A percentile compares a stretch with the other conserved stretches of the same genome.
These are phyloP conservation scores for Abelmoschus esculentus DNA, from an alignment of 345 rosid species.

Conservation along the genomic window DNA sequence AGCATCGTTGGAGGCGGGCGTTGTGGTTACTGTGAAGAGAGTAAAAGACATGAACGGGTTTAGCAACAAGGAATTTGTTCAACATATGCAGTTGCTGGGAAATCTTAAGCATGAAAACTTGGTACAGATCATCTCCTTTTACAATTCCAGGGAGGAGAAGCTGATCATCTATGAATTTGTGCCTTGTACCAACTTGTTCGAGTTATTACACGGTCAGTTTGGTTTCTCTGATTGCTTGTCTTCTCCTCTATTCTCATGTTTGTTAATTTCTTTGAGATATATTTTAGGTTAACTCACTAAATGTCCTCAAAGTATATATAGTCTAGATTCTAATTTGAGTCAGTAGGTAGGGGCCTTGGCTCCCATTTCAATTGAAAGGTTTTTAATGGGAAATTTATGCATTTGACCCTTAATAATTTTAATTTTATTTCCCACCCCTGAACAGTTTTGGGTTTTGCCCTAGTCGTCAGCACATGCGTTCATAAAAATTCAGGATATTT, in stretches of 20 bases:
- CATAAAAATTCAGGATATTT: too few relatives aligned
- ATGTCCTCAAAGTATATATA: too few relatives aligned
- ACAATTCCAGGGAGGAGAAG: constrained; percentile 47
- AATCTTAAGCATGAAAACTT: constrained; percentile 42
- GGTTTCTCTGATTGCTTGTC: not conserved
- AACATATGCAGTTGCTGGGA: constrained; percentile 49
- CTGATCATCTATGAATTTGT: constrained; percentile 42
- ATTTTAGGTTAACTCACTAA: too few relatives aligned
- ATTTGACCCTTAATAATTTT: too few relatives aligned
- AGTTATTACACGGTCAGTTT: constrained; percentile 46
- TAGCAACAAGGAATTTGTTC: constrained; percentile 40
- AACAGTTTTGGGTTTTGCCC: too few relatives aligned
- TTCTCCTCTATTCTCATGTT: not conserved
- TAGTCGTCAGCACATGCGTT: too few relatives aligned
- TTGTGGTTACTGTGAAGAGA: constrained; percentile 39
- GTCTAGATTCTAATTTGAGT: too few relatives aligned
- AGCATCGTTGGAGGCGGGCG: constrained; percentile 39
- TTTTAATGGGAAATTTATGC: too few relatives aligned
- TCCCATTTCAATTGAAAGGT: too few relatives aligned
- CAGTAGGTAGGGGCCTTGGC: too few relatives aligned
- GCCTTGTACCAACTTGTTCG: constrained; percentile 35
- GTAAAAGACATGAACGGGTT: constrained; percentile 23
- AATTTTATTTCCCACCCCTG: too few relatives aligned
- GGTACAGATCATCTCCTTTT: constrained; percentile 36
- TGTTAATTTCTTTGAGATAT: not conserved